Percentiles rank a stretch among this genome's conserved stretches.
Evolutionary conservation across 2,329 filamentous ascomycete species (phyloP).

Genomic region (Phialophora tarda): DNA sequence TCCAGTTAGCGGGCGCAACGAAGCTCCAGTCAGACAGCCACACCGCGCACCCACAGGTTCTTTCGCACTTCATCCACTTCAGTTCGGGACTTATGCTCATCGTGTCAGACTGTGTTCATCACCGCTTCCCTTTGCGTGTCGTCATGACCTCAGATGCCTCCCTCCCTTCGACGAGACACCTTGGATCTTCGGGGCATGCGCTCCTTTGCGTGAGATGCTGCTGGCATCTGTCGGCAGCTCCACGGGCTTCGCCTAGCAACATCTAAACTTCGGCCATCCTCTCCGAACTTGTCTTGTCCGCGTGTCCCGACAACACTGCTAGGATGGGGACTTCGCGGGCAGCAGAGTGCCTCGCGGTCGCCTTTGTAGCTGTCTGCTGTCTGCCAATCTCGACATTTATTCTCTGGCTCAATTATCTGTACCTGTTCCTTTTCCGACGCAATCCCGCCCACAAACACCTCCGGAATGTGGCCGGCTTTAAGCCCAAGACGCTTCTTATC

Average conservation of each 20-base stretch:
- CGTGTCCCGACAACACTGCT: background rate
- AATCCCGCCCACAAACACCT: constrained; percentile 40
- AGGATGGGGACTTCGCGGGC: constrained; percentile 4
- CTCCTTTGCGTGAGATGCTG: background rate
- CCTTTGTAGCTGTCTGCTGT: constrained; percentile 47
- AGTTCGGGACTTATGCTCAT: background rate
- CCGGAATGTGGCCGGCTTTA: constrained; percentile 46
- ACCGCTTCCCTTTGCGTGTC: background rate
- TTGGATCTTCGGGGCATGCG: background rate
- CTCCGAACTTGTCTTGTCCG: background rate
- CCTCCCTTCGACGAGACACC: background rate
- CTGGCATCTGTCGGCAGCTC: no score
- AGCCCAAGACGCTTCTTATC: constrained; percentile 66
- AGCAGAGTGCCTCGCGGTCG: constrained; percentile 55
- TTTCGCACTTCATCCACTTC: background rate
- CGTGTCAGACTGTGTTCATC: background rate
- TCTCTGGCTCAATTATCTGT: constrained; percentile 48
- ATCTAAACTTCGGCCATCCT: background rate
- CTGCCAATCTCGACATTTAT: constrained; percentile 58
- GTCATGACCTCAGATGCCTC: background rate
- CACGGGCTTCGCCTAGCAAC: no score
- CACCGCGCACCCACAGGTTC: background rate
- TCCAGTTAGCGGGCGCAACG: background rate
- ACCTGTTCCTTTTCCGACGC: constrained; percentile 40
- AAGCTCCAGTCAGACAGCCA: background rate